Base-by-base conservation (phyloP, 371 early-diverging fungal genomes). In the Lichtheimia hyalospora region DNA sequence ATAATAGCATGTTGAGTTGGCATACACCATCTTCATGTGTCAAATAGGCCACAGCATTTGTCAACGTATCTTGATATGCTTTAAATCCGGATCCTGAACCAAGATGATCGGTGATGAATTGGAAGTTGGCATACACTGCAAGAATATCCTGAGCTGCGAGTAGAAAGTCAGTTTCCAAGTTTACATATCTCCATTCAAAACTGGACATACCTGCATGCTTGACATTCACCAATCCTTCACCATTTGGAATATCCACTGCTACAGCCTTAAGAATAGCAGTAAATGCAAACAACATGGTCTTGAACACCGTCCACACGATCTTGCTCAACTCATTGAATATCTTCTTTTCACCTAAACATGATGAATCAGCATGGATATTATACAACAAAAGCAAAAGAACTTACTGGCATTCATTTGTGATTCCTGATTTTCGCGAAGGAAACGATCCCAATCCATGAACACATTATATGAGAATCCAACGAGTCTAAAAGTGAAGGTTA, bases 21-120 rank as follows among this genome's bases (percentile, higher is more conserved):
- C 72, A 71, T 3, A 52, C 55, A 52, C 75, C 59, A 16, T 71
- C 69, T 27, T 68, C 53, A 27, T 71, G 73, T 52, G 64, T 60
- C 15, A 81, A 57, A 49, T 72, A 74, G 1, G 76, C 74, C 25
- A 77, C 81, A 0, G 78, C 65, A 27, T 75, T 75, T 7, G 78
- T 75, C 16, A 81, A 49, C 0, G 71, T 77, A n/a, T 77, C 78
- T 50, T 81, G 75, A 52, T 81, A 81, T 0, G 75, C 78, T 60
- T 73, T 70, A 44, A 72, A 74, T 8, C 70, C 72, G 5, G 64
- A 64, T 44, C 73, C 76, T 27, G 71, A 66, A 1, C 72, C 70
- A 21, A 77, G 41, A 41, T 68, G 64, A 49, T 77, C 72, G 0
- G 70, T 70, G 20, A 81, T 75, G 25, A 75, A 81, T 43, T 81